phyloP scores from a whole-genome alignment of 495 filamentous ascomycete species.

The Aspergillus mulundensis region DNA sequence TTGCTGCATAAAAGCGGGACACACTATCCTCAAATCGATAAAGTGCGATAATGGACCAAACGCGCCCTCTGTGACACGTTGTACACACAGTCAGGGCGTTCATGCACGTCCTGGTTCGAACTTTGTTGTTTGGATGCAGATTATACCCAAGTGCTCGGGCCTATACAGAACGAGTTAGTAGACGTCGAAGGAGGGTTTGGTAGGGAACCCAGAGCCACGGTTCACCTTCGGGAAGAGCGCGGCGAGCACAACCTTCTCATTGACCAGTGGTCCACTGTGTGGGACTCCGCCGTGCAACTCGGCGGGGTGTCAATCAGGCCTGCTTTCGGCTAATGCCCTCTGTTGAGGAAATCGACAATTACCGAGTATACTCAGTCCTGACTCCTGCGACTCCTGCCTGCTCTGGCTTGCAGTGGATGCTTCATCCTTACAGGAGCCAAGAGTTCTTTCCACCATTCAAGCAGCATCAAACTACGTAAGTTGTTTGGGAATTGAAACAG shows the following conservation, averaged over 20 bases:
- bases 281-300: not conserved
- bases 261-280: not conserved
- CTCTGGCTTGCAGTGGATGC: too few relatives aligned
- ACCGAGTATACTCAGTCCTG: too few relatives aligned
- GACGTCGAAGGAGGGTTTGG: slow-evolving; percentile 11
- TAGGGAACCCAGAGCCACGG: slow-evolving; percentile 39
- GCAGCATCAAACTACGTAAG: too few relatives aligned
- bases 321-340: not conserved
- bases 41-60: not conserved
- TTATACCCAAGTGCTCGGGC: slow-evolving; percentile 30
- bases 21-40: slow-evolving; percentile 3
- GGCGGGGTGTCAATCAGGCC: not conserved
- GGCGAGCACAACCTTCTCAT: not conserved
- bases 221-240: slow-evolving; percentile 33
- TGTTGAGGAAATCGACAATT: too few relatives aligned
- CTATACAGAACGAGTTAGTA: slow-evolving; percentile 13
- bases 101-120: slow-evolving; percentile 26
- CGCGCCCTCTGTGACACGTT: not conserved
- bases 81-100: slow-evolving; percentile 18
- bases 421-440: too few relatives aligned
- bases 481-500: too few relatives aligned
- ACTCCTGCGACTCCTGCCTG: too few relatives aligned
- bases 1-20: slow-evolving; percentile 1
- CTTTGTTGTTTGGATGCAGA: slow-evolving; percentile 9
- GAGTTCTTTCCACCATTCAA: too few relatives aligned